A percentile compares a stretch with the other conserved stretches of the same genome.
Conservation (phyloP, 2,329 filamentous ascomycete species). For the Colletotrichum cuscutae region DNA sequence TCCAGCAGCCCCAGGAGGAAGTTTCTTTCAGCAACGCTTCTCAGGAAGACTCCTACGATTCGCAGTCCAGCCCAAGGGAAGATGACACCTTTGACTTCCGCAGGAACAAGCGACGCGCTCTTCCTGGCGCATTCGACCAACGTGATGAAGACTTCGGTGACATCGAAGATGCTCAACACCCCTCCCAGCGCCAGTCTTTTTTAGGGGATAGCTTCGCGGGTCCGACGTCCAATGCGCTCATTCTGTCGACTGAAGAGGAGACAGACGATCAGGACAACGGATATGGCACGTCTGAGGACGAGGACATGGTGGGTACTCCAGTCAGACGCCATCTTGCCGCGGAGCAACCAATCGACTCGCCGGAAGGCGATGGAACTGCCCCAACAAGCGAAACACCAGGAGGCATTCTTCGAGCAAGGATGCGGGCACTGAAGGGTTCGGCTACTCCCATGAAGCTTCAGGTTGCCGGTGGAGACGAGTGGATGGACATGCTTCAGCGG, state of each 20-base stretch:
- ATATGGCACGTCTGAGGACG: constrained; percentile 78
- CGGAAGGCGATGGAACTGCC: constrained; percentile 58
- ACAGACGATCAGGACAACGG: constrained; percentile 72
- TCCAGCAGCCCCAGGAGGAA: not conserved
- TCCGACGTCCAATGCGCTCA: constrained; percentile 73
- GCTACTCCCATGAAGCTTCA: constrained; percentile 68
- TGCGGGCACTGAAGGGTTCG: constrained; percentile 71
- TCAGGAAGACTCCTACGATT: constrained; percentile 42
- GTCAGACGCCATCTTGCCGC: constrained; percentile 78
- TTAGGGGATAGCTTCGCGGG: constrained; percentile 91
- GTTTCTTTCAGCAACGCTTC: not conserved
- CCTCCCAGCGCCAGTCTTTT: constrained; percentile 76
- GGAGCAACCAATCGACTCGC: constrained; percentile 70
- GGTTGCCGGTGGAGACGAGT: constrained; percentile 80
- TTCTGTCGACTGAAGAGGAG: constrained; percentile 72
- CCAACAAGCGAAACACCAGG: constrained; percentile 65
- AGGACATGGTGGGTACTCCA: constrained; percentile 83
- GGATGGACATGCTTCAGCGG: constrained; percentile 92
- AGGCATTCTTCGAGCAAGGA: constrained; percentile 70
- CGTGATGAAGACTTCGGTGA: constrained; percentile 60
- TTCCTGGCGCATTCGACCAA: constrained; percentile 86
- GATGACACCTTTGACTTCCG: constrained; percentile 70
- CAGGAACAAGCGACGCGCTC: constrained; percentile 53
- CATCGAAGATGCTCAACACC: constrained; percentile 52
- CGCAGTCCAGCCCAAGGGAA: constrained; percentile 48